Evolutionary conservation across 2,329 filamentous ascomycete species (phyloP), one percentile per base, ranked within the genome.

Genomic region (Pseudocercospora pini-densiflorae): DNA sequence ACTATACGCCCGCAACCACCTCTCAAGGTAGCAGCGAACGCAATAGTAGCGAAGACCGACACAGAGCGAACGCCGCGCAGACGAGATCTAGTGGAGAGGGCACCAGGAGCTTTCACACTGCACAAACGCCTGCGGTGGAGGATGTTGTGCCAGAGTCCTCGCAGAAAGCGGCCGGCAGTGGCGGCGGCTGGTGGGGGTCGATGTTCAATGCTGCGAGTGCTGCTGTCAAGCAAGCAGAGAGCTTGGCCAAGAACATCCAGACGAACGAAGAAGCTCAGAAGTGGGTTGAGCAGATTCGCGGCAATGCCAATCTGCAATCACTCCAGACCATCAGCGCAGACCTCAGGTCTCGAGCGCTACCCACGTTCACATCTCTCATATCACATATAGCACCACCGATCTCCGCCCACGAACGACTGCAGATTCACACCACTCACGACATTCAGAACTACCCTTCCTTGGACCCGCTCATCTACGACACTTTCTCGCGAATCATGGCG

Each of bases 401-500:
- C 76, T 94, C 93, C 63, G 95, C 94, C 8, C 95, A 99, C 81
- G 95, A 99, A 81, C 92, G 94, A 59, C 90, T 99, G 7, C 91
- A 96, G 75, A 98, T 99, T 74, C 95, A 99, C 82, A 96, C 95
- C 70, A 97, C 94, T 8, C 95, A 99, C 83, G 95, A 98, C 79
- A 88, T 99, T 51, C 89, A 93, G 72, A 93, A 93, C 72, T 99
- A 99, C 78, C 95, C 95, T 2, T 94, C 93, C 19, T 88, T 99
- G 73, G 94, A 98, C 77, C 93, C 94, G 19, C 87, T 97, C 62
- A 92, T 98, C 74, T 93, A 98, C 81, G 87, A 87, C 65, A 93
- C 95, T 70, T 99, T 99, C 82, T 91, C 91, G 63, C 90, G 93
- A 61, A 94, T 99, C 75, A 99, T 99, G 95, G 88, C 93, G n/a